Percentiles rank a stretch among this genome's conserved stretches.
These are phyloP conservation scores for Magnolia changhungtana DNA, from an alignment of 164 flowering plant genomes.

Conservation along the genomic window DNA sequence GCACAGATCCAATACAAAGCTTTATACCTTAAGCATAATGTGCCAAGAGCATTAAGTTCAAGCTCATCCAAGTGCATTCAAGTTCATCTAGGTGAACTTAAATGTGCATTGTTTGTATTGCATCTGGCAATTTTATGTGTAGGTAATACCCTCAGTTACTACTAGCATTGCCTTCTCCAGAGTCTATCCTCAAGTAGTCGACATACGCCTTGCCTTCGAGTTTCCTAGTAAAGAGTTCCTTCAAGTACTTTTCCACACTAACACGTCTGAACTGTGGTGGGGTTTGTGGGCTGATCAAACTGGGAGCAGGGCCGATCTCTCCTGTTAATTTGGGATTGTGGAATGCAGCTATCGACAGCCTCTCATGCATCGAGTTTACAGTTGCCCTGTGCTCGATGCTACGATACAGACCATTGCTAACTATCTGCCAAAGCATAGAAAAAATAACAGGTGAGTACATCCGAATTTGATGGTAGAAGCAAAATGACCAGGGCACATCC, in stretches of 20 bases:
- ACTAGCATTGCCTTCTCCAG: neutral
- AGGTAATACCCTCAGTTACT: neutral
- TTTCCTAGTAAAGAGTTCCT: conserved; percentile 15
- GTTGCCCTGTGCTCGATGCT: conserved; percentile 36
- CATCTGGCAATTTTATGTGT: too few species aligned
- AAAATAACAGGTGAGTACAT: too few species aligned
- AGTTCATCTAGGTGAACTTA: too few species aligned
- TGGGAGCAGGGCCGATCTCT: conserved; percentile 33
- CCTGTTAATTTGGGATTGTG: conserved; percentile 3
- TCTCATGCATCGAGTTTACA: conserved; percentile 25
- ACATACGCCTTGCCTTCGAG: conserved; percentile 26
- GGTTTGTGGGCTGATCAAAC: conserved; percentile 19
- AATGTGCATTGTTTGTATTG: too few species aligned
- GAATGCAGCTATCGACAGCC: conserved; percentile 30
- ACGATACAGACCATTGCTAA: conserved; percentile 30
- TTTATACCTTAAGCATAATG: too few species aligned
- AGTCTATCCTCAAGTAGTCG: conserved; percentile 20
- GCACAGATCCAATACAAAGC: too few species aligned
- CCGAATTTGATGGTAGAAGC: too few species aligned
- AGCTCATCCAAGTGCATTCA: too few species aligned
- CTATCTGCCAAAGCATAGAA: conserved; percentile 13
- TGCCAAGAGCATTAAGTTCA: too few species aligned
- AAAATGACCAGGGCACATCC: too few species aligned
- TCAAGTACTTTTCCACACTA: conserved; percentile 8
- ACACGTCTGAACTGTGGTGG: conserved; percentile 20